Base-by-base conservation (phyloP, 129 eudicot species). In the Flaveria ramosissima region DNA sequence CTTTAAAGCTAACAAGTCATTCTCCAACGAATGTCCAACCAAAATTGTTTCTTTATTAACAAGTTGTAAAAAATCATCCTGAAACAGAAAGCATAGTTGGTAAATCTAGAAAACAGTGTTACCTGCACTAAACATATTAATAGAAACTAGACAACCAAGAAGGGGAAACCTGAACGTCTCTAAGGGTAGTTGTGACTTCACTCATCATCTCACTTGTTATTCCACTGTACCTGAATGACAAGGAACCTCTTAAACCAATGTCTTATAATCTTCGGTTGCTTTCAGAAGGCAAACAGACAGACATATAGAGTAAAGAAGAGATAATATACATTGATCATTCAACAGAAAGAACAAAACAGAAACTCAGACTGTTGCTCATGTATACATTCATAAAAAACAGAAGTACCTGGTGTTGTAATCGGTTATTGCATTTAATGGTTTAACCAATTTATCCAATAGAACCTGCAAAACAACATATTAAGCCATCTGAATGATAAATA, bases 21-120 rank as follows among this genome's bases (percentile, higher is more conserved):
- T 95, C 85, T 95, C 99, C 81, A 95, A 83, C 27, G 99, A 95
- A 75, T 93, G 97, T 42, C 98, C 98, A 84, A 93, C 92, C 68
- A 93, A 86, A 80, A 93, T 79, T 10, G 97, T 93, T 83, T 93
- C 97, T 69, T 77, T 85, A 78, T 85, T 56, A 73, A 93, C 97
- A 68, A 90, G 61, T 57, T 81, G 78, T 65, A 93, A 63, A 80
- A 93, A 90, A 42, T 82, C 89, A 65, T 89, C 97, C 97, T 91
- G 89, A 48, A 88, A 81, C 27, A 78, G 70, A 71, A 84, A 67
- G 72, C 46, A 39, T 46, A 14, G 56, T 64, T 66, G 14, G 9
- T 41, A 1, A 13, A 48, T 48, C 42, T 64, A 51, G 56, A 20
- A 60, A 36, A 23, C 20, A 73, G 46, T 73, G 39, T 20, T 41